Conservation (phyloP, 768 basidiomycete genomes). For the Kwoniella newhampshirensis region DNA sequence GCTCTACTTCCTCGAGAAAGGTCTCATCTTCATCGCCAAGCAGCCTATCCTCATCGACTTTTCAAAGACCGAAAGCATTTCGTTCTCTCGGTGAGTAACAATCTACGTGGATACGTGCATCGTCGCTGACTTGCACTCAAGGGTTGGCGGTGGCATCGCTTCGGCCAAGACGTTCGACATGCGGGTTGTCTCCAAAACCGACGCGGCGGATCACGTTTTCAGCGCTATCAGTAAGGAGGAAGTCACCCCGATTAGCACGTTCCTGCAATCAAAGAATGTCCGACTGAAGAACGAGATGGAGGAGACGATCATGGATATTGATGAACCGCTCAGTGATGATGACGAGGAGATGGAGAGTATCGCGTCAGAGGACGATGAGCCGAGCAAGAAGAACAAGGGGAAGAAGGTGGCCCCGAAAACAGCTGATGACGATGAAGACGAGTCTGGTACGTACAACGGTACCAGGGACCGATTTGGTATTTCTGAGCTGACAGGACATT, state of each 20-base stretch:
- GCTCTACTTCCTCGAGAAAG: slow-evolving; percentile 96
- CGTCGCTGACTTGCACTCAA: slow-evolving; percentile 27
- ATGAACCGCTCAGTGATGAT: slow-evolving; percentile 61
- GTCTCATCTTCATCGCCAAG: slow-evolving; percentile 96
- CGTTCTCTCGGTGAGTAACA: slow-evolving; percentile 70
- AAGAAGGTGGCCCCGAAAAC: slow-evolving; percentile 52
- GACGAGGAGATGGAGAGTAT: slow-evolving; percentile 52
- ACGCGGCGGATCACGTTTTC: slow-evolving; percentile 76
- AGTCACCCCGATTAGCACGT: slow-evolving; percentile 77
- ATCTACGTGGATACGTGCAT: not conserved
- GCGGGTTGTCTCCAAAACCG: slow-evolving; percentile 78
- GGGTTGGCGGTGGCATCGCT: slow-evolving; percentile 81
- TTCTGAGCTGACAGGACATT: slow-evolving; percentile 5
- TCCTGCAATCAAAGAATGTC: slow-evolving; percentile 85
- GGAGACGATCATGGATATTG: slow-evolving; percentile 60
- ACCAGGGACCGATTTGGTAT: not conserved
- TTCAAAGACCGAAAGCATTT: slow-evolving; percentile 80
- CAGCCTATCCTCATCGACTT: slow-evolving; percentile 87
- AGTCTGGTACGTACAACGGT: slow-evolving; percentile 34
- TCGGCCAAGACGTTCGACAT: slow-evolving; percentile 92
- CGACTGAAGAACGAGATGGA: slow-evolving; percentile 94
- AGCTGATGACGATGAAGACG: slow-evolving; percentile 59
- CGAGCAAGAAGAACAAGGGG: slow-evolving; percentile 66
- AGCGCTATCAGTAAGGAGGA: slow-evolving; percentile 95
- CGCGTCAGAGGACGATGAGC: slow-evolving; percentile 66